Conservation (phyloP, 2,329 filamentous ascomycete genomes). For the Colletotrichum gigasporum region DNA sequence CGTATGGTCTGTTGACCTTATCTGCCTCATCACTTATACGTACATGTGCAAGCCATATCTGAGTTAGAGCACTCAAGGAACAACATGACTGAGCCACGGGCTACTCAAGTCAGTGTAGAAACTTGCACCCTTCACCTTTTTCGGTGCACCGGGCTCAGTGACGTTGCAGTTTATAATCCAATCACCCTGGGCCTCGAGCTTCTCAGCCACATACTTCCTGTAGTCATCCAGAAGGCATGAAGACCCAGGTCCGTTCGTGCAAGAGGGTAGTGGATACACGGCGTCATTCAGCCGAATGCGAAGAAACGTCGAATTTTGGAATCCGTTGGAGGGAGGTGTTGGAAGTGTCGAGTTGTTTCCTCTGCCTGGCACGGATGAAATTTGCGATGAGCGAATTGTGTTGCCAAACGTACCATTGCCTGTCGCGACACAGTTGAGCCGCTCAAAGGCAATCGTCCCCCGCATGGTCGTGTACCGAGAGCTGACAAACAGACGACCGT, state of each 20-base stretch:
- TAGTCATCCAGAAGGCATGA: slow-evolving; percentile 61
- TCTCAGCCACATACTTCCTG: slow-evolving; percentile 51
- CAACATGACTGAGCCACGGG: slow-evolving; percentile 20
- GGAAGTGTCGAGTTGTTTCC: not conserved
- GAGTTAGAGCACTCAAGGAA: slow-evolving; percentile 5
- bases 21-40: too few species aligned
- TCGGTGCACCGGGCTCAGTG: slow-evolving; percentile 49
- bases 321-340: slow-evolving; percentile 14
- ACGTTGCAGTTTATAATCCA: slow-evolving; percentile 60
- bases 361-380: not conserved
- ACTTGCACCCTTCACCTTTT: slow-evolving; percentile 54
- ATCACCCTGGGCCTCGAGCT: slow-evolving; percentile 57
- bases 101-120: slow-evolving; percentile 56
- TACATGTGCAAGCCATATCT: too few species aligned
- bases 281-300: slow-evolving; percentile 70
- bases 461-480: slow-evolving; percentile 69
- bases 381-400: not conserved
- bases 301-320: slow-evolving; percentile 54
- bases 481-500: slow-evolving; percentile 61
- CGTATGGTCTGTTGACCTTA: too few species aligned
- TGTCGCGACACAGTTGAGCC: slow-evolving; percentile 59
- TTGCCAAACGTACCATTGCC: slow-evolving; percentile 22
- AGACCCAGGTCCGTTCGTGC: slow-evolving; percentile 63
- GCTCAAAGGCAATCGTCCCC: slow-evolving; percentile 72
- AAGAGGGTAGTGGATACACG: slow-evolving; percentile 67